Evolutionary conservation across 495 filamentous ascomycete species (phyloP).

Genomic region (Tuber borchii): DNA sequence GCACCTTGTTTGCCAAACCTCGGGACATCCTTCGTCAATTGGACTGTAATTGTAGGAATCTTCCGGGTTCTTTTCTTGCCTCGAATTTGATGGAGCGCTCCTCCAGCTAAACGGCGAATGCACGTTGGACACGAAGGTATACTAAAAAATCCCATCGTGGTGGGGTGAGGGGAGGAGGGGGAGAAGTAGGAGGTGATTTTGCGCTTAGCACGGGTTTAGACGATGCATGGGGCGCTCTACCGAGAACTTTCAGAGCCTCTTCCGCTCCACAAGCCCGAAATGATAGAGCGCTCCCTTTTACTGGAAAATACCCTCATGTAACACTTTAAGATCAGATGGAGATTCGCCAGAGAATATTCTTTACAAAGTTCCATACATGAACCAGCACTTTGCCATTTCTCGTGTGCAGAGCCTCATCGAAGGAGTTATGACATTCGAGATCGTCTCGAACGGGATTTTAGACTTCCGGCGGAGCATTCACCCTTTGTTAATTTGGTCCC

Average conservation of each 20-base stretch:
- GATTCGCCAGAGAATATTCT: conserved; percentile 1
- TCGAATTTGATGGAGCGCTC: conserved; percentile 47
- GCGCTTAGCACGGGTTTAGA: not conserved
- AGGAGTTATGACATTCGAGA: not conserved
- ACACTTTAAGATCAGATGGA: not conserved
- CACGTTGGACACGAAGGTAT: conserved; percentile 33
- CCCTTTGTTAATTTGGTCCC: not conserved
- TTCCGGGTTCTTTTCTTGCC: conserved; percentile 52
- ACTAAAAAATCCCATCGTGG: conserved; percentile 30
- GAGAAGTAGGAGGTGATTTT: not conserved
- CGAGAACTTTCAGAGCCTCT: not conserved
- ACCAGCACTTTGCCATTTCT: not conserved
- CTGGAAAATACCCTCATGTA: not conserved
- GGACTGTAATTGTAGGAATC: conserved; percentile 52
- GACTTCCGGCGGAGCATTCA: not conserved
- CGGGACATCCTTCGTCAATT: conserved; percentile 54
- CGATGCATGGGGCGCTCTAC: not conserved
- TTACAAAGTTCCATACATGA: not conserved
- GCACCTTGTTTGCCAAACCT: conserved; percentile 57
- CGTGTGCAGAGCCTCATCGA: not conserved
- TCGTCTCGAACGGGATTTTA: not conserved
- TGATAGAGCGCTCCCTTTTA: not conserved
- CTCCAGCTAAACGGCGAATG: conserved; percentile 27
- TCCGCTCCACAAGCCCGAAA: not conserved
- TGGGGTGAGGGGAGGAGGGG: not conserved